Conservation (phyloP, 768 basidiomycete species). For the Mrakia hoshinonis region DNA sequence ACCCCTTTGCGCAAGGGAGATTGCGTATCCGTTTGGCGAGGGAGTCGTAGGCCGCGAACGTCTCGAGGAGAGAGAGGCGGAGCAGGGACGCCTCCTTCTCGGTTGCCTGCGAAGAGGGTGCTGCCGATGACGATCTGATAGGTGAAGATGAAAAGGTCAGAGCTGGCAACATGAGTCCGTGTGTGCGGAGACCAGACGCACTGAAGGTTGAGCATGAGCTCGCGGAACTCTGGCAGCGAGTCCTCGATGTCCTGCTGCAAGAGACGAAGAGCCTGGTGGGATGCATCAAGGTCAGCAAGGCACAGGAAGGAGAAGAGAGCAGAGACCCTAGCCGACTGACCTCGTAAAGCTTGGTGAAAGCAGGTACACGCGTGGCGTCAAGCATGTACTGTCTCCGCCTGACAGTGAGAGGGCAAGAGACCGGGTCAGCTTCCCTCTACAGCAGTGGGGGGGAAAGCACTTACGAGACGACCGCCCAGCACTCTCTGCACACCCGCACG, state of each 20-base stretch:
- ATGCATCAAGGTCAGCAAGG: background rate
- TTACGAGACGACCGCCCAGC: slow-evolving; percentile 69
- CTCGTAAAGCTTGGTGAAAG: slow-evolving; percentile 63
- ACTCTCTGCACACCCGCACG: slow-evolving; percentile 75
- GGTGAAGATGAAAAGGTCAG: background rate
- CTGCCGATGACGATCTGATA: background rate
- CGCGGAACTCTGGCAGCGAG: slow-evolving; percentile 76
- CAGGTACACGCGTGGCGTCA: slow-evolving; percentile 53
- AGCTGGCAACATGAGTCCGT: background rate
- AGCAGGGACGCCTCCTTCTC: slow-evolving; percentile 13
- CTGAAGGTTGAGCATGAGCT: slow-evolving; percentile 48
- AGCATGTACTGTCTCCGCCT: slow-evolving; percentile 74
- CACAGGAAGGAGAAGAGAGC: slow-evolving; percentile 4
- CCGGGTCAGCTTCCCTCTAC: background rate
- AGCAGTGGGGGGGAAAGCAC: slow-evolving; percentile 37
- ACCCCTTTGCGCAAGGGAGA: slow-evolving; percentile 54
- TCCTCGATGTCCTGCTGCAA: slow-evolving; percentile 88
- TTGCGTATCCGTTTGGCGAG: slow-evolving; percentile 73
- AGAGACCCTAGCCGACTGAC: slow-evolving; percentile 42
- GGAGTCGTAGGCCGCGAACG: slow-evolving; percentile 80
- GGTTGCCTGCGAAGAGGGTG: background rate
- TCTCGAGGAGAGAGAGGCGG: slow-evolving; percentile 60
- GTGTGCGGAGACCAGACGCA: background rate
- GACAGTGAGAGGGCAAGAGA: background rate
- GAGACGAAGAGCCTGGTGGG: slow-evolving; percentile 53